Evolutionary conservation across 2,329 filamentous ascomycete species (phyloP), one percentile per base, ranked within the genome.

Genomic region (Falciphora oryzae): DNA sequence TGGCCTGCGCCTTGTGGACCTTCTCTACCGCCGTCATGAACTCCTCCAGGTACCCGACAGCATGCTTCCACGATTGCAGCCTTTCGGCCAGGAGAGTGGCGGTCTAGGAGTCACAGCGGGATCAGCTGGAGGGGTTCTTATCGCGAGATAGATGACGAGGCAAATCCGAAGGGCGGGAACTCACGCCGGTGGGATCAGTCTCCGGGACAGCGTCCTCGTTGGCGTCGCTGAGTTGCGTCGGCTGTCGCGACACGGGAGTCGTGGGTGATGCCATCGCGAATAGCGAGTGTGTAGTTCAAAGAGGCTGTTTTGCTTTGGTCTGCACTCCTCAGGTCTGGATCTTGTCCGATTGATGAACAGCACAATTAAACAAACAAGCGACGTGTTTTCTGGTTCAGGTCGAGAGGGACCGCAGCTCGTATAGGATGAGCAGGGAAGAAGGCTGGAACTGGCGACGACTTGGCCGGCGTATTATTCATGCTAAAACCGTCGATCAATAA

Each of bases 31-130:
- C 88, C 35, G 80, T 81, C 72, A 98, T 83, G 75, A 97, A 99
- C 63, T 96, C 92, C 77, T 98, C 93, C 61, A 99, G 83, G 74
- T 97, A 94, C 65, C 83, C 91, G 67, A 93, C 91, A 67, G 93
- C 92, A 76, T 98, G 94, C 76, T 97, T 98, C 93, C 93, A 99
- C 60, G 95, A 95, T 72, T 91, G 90, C 67, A 99, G 83, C 69
- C 95, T 88, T 80, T 98, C 92, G 64, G 89, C 83, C 68, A 99
- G 89, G 62, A 98, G 84, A 57, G 85, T 88, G n/a, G 89, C 87
- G 28, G 90, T 91, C 89, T 92, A 68, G 4, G 32, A 35, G n/a
- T 25, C 16, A 44, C 13, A 27, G n/a, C n/a, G 31, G n/a, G 28
- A 28, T 35, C 16, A 32, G 10, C 8, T 61, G 10, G 59, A 61